These are phyloP conservation scores for Aegilops bicornis DNA, from an alignment of 176 grass and related monocot genomes.

Conservation along the genomic window DNA sequence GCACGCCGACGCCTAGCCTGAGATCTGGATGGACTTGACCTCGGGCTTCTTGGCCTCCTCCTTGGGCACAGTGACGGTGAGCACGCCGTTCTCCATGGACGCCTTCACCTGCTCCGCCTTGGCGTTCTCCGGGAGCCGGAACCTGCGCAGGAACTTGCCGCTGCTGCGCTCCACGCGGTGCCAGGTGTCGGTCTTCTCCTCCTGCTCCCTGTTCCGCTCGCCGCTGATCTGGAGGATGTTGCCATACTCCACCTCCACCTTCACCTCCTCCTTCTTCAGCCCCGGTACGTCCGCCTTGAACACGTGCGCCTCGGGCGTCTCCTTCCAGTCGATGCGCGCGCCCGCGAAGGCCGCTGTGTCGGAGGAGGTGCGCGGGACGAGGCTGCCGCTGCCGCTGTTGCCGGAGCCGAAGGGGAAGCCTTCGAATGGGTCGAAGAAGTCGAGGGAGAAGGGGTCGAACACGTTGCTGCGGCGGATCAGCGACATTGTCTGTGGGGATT, in stretches of 20 bases:
- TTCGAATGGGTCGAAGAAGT: constrained; percentile 56
- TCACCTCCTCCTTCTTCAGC: constrained; percentile 66
- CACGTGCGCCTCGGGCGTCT: constrained; percentile 63
- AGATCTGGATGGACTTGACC: constrained; percentile 52
- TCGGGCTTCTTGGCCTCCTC: constrained; percentile 47
- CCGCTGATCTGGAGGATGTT: constrained; percentile 59
- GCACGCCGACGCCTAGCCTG: constrained; percentile 11
- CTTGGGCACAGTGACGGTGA: constrained; percentile 62
- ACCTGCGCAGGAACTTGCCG: constrained; percentile 57
- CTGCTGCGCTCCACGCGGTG: constrained; percentile 63
- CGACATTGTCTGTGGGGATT: constrained; percentile 30
- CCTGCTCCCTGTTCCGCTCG: constrained; percentile 54
- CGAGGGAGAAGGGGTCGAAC: constrained; percentile 76
- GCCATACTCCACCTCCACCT: constrained; percentile 61
- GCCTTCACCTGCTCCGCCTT: constrained; percentile 48
- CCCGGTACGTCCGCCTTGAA: constrained; percentile 68
- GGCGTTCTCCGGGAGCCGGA: constrained; percentile 57
- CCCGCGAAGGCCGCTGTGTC: constrained; percentile 42
- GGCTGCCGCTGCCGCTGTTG: not conserved
- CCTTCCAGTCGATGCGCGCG: constrained; percentile 61
- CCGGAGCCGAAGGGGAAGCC: constrained; percentile 52
- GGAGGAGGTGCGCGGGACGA: constrained; percentile 8
- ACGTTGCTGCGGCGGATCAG: constrained; percentile 59
- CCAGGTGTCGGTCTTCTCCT: constrained; percentile 62
- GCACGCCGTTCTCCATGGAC: constrained; percentile 65